A percentile compares a stretch with the other conserved stretches of the same genome.
Evolutionary conservation across 306 rosid genomes (phyloP).

Genomic region (Hippophae gyantsensis): DNA sequence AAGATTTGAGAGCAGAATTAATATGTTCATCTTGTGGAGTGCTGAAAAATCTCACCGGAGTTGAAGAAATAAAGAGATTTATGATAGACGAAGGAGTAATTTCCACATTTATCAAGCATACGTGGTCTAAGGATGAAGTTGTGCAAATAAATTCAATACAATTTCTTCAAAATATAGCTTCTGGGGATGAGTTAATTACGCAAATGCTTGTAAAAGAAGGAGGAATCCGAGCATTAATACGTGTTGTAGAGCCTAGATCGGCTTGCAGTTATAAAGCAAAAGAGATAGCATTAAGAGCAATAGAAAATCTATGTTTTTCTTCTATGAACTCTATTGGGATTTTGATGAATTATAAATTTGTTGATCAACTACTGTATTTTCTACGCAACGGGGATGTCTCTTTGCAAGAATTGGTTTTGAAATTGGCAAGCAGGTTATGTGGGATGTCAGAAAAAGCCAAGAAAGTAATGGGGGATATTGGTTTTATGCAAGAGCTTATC

Average conservation of each 20-base stretch:
- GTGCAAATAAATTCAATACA: constrained; percentile 56
- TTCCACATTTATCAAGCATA: constrained; percentile 39
- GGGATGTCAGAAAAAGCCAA: constrained; percentile 62
- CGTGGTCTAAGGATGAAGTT: constrained; percentile 47
- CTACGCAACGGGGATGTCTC: constrained; percentile 60
- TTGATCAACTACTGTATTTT: constrained; percentile 50
- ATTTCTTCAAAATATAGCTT: constrained; percentile 53
- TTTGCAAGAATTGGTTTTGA: constrained; percentile 61
- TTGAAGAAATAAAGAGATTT: constrained; percentile 76
- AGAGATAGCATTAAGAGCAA: constrained; percentile 51
- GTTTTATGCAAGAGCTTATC: constrained; percentile 69
- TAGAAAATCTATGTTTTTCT: constrained; percentile 52
- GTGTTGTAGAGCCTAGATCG: constrained; percentile 47
- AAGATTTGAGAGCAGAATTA: constrained; percentile 37
- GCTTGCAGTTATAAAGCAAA: constrained; percentile 39
- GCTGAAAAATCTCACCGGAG: constrained; percentile 53
- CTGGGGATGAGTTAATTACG: constrained; percentile 49
- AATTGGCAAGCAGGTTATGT: constrained; percentile 50
- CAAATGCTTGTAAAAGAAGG: constrained; percentile 56
- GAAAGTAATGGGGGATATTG: constrained; percentile 59
- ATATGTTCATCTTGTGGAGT: constrained; percentile 63
- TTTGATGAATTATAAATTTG: constrained; percentile 51
- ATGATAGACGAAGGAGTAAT: constrained; percentile 72
- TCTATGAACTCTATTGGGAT: constrained; percentile 28
- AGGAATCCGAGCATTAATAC: constrained; percentile 44